A percentile compares a stretch with the other conserved stretches of the same genome.
Evolutionary conservation across 1,139 yeast genomes (phyloP).

Genomic region (Blastobotrys arbuscula): DNA sequence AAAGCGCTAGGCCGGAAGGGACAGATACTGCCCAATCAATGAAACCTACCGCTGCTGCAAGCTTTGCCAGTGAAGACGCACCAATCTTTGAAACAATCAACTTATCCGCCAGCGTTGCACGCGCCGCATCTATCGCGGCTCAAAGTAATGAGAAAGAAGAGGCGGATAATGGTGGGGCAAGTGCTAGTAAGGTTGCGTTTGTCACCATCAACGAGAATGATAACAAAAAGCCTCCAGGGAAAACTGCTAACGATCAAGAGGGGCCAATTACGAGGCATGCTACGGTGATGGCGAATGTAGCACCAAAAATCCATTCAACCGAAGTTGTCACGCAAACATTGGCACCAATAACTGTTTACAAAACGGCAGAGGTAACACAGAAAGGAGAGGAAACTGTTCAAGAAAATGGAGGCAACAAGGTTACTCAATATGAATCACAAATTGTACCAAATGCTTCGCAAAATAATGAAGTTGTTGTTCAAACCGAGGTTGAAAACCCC

Average conservation of each 20-base stretch:
- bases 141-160: background rate
- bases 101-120: background rate
- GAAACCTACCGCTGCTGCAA: background rate
- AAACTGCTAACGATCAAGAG: background rate
- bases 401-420: background rate
- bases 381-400: background rate
- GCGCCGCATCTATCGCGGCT: background rate
- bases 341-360: background rate
- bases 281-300: background rate
- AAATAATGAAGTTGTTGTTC: background rate
- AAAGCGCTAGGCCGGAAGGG: background rate
- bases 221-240: background rate
- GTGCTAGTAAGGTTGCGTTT: background rate
- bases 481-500: background rate
- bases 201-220: background rate
- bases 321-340: background rate
- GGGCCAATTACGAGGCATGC: background rate
- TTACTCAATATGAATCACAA: background rate
- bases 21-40: background rate
- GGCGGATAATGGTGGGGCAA: background rate
- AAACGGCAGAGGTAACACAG: background rate
- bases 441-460: background rate
- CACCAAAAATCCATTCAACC: background rate
- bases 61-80: background rate
- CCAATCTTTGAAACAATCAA: background rate